A percentile compares a stretch with the other conserved stretches of the same genome.
Conservation (phyloP, 208 protist species). For the Vickermania ingenoplastis region DNA sequence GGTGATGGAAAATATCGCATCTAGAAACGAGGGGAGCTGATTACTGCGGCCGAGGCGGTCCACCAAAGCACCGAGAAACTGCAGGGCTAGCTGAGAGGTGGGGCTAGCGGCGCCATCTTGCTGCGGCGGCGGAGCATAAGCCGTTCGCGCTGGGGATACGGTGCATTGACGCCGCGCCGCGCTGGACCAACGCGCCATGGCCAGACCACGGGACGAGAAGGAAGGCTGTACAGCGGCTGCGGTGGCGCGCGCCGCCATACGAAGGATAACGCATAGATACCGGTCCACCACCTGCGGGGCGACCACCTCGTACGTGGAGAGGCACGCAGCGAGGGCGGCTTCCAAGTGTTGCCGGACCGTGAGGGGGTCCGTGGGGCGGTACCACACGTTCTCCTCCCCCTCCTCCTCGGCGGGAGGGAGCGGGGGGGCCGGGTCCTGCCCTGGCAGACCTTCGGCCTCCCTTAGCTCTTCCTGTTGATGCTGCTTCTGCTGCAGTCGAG, state of each 20-base stretch:
- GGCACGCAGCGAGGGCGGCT: constrained; percentile 44
- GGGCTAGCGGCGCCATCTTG: neutral
- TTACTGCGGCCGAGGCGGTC: constrained; percentile 38
- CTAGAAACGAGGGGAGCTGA: constrained; percentile 43
- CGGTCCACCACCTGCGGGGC: constrained; percentile 83
- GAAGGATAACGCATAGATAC: constrained; percentile 63
- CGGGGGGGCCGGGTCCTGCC: neutral
- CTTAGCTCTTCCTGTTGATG: neutral
- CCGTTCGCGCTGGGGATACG: too few relatives aligned
- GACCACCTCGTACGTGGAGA: constrained; percentile 76
- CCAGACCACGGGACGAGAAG: neutral
- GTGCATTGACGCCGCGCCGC: neutral
- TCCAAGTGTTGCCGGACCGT: constrained; percentile 15
- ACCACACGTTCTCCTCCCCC: constrained; percentile 1
- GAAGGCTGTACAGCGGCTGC: too few relatives aligned
- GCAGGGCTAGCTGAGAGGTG: constrained; percentile 13
- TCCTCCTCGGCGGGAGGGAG: neutral
- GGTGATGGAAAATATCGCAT: neutral
- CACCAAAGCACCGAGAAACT: constrained; percentile 45
- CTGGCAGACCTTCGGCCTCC: neutral
- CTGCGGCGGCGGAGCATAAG: neutral
- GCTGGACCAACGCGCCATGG: neutral
- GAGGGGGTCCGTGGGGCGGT: constrained; percentile 1
- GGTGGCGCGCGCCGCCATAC: constrained; percentile 36
- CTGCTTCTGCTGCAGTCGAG: constrained; percentile 31